Evolutionary conservation across 179 eudicot species (phyloP).

Genomic region (Drosera spatulata): DNA sequence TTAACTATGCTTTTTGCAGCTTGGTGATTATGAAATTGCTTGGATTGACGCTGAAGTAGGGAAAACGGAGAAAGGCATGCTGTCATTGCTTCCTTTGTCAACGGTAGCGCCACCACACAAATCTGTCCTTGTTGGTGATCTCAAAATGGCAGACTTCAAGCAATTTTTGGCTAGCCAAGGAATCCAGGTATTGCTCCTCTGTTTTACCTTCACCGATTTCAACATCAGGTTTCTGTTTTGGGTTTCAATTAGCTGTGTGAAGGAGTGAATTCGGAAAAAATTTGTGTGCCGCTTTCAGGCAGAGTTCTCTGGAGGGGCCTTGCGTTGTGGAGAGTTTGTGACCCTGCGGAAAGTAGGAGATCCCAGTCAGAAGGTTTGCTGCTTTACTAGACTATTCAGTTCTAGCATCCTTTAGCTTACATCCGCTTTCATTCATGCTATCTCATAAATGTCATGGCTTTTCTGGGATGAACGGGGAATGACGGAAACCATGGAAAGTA

Average conservation of each 20-base stretch:
- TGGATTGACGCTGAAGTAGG: conserved; percentile 96
- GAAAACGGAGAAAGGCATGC: conserved; percentile 52
- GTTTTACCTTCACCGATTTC: background rate
- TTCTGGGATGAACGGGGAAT: too few relatives aligned
- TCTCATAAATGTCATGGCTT: too few relatives aligned
- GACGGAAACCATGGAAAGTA: too few relatives aligned
- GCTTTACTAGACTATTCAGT: background rate
- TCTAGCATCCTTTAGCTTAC: too few relatives aligned
- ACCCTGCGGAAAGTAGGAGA: conserved; percentile 83
- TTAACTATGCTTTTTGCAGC: conserved; percentile 28
- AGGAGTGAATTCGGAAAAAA: background rate
- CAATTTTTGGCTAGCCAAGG: conserved; percentile 88
- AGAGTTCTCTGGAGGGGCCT: conserved; percentile 79
- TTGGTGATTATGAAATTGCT: conserved; percentile 90
- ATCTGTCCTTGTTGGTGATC: conserved; percentile 87
- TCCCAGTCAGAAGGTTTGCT: conserved; percentile 63
- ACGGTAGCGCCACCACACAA: conserved; percentile 65
- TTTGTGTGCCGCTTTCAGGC: conserved; percentile 31
- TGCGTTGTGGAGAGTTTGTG: conserved; percentile 79
- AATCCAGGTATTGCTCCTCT: conserved; percentile 48
- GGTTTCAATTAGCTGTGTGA: too few relatives aligned
- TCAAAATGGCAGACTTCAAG: conserved; percentile 93
- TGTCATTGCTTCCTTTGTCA: conserved; percentile 74
- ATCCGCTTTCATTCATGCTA: too few relatives aligned
- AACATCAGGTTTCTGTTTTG: too few relatives aligned